Evolutionary conservation across 768 basidiomycete genomes (phyloP).

Genomic region (Naganishia antarctica): DNA sequence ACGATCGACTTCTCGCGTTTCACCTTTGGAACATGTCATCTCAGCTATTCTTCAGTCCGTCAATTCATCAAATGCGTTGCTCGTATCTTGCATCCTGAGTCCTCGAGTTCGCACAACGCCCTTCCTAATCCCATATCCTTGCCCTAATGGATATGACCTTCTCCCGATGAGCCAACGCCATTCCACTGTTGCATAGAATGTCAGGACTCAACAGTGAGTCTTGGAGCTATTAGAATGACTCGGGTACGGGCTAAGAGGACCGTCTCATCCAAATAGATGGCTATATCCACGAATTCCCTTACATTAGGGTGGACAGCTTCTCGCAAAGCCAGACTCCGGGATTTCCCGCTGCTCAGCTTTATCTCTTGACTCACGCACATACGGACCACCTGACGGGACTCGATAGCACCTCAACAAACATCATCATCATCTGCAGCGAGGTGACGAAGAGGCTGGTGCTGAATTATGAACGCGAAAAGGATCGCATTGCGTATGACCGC

Average conservation of each 20-base stretch:
- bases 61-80: not conserved
- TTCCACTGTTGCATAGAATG: too few species aligned
- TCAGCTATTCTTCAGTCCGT: too few species aligned
- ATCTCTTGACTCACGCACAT: conserved; percentile 85
- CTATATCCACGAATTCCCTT: conserved; percentile 67
- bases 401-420: conserved; percentile 63
- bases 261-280: conserved; percentile 51
- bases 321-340: conserved; percentile 46
- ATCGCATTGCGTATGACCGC: conserved; percentile 34
- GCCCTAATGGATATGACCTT: too few species aligned
- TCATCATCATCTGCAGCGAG: conserved; percentile 67
- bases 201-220: conserved; percentile 43
- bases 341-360: conserved; percentile 52
- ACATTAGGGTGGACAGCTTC: conserved; percentile 83
- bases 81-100: too few species aligned
- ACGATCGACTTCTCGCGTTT: not conserved
- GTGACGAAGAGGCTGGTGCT: conserved; percentile 85
- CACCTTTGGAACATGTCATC: conserved; percentile 7
- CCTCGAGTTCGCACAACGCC: too few species aligned
- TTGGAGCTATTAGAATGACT: not conserved
- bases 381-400: conserved; percentile 80
- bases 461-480: conserved; percentile 34
- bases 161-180: too few species aligned
- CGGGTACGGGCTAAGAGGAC: not conserved
- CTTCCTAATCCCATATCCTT: too few species aligned